A percentile compares a stretch with the other conserved stretches of the same genome.
Conservation (phyloP, 2,329 filamentous ascomycete genomes). For the Falciphora oryzae region DNA sequence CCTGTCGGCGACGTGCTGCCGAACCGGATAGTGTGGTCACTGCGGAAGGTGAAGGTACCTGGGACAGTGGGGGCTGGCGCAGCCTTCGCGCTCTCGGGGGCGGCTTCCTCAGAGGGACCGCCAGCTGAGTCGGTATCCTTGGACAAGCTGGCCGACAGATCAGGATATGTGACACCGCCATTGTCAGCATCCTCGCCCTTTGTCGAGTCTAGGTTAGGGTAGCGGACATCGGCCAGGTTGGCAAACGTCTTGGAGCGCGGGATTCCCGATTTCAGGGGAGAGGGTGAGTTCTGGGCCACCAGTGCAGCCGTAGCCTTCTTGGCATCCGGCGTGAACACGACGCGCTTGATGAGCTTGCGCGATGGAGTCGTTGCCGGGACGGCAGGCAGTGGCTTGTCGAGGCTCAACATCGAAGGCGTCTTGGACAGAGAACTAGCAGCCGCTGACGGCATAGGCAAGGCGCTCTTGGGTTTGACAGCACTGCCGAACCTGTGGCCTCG, state of each 20-base stretch:
- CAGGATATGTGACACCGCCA: slow-evolving; percentile 44
- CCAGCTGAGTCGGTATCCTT: neutral
- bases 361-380: slow-evolving; percentile 60
- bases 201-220: slow-evolving; percentile 27
- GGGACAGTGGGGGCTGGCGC: slow-evolving; percentile 36
- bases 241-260: slow-evolving; percentile 35
- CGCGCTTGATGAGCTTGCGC: slow-evolving; percentile 62
- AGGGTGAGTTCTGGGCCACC: slow-evolving; percentile 45
- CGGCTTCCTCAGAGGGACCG: slow-evolving; percentile 12
- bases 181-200: slow-evolving; percentile 21
- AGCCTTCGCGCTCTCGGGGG: slow-evolving; percentile 14
- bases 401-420: slow-evolving; percentile 38
- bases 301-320: slow-evolving; percentile 35
- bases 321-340: slow-evolving; percentile 72
- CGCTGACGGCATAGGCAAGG: slow-evolving; percentile 39
- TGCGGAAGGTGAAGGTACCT: slow-evolving; percentile 60
- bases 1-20: slow-evolving; percentile 39
- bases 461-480: slow-evolving; percentile 36
- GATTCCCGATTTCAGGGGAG: slow-evolving; percentile 46
- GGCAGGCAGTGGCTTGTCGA: slow-evolving; percentile 47
- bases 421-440: slow-evolving; percentile 22
- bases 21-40: slow-evolving; percentile 59
- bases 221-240: slow-evolving; percentile 22
- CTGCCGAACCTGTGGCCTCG: slow-evolving; percentile 32
- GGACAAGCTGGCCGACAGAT: slow-evolving; percentile 33